Conservation (phyloP, 1,139 yeast genomes). For the Geotrichum histeridarum region DNA sequence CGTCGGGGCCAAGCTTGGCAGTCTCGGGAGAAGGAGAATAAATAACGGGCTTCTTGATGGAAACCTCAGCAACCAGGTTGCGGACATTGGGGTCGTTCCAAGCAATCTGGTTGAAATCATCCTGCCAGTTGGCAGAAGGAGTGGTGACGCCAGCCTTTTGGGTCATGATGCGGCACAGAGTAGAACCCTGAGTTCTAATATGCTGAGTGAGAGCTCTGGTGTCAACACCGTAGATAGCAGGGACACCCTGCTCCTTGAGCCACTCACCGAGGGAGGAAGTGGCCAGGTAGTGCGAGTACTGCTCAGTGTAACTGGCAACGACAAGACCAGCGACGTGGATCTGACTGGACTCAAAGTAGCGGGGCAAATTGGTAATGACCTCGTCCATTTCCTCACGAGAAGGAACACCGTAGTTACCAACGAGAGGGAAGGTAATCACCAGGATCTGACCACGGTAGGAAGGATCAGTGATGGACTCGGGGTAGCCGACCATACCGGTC, state of each 20-base stretch:
- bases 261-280: constrained; percentile 87
- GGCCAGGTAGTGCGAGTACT: constrained; percentile 90
- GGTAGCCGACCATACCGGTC: constrained; percentile 99
- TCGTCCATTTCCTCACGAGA: constrained; percentile 76
- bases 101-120: constrained; percentile 67
- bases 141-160: constrained; percentile 48
- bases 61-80: constrained; percentile 89
- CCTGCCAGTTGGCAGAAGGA: constrained; percentile 52
- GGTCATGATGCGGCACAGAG: constrained; percentile 75
- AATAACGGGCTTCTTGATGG: constrained; percentile 65
- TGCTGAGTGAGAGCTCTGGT: constrained; percentile 92
- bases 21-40: constrained; percentile 59
- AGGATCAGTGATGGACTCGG: constrained; percentile 97
- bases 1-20: constrained; percentile 57
- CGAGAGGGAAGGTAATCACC: constrained; percentile 93
- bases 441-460: constrained; percentile 97
- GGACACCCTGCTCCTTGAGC: constrained; percentile 87
- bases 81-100: constrained; percentile 91
- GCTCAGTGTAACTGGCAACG: constrained; percentile 95
- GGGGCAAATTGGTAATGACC: constrained; percentile 69
- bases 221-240: constrained; percentile 97
- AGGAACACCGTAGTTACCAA: constrained; percentile 99
- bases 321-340: constrained; percentile 97
- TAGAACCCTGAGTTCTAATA: constrained; percentile 87
- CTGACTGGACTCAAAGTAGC: constrained; percentile 83